Evolutionary conservation across 2,329 filamentous ascomycete genomes (phyloP), one percentile per base, ranked within the genome.

Genomic region (Phialophora macrospora): DNA sequence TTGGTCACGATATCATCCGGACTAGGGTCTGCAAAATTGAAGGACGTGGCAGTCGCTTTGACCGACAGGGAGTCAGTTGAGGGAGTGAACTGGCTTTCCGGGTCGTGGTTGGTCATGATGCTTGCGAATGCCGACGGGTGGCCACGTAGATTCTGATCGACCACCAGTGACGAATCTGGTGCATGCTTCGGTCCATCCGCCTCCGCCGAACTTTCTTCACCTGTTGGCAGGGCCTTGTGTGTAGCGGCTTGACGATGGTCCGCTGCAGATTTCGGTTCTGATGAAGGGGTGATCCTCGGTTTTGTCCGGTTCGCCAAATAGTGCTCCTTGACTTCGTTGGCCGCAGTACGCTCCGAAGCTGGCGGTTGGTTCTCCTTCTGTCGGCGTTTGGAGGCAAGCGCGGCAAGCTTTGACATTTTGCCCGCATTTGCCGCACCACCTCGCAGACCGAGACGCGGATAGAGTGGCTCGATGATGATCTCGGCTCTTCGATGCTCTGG

Each of bases 351-450:
- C 34, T 54, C 49, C n/a, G 65, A 54, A 8, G 41, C 56, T 12
- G 51, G 51, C n/a, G 41, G 55, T 24, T 65, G 88, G 32, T 88
- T 88, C 14, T 88, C 88, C 77, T 93, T 96, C 55, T 72, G 67
- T 57, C 78, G 91, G 93, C 93, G 85, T 61, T 91, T 90, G 38
- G 92, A 92, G 59, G 94, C 93, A 49, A 99, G 81, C 55, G 92
- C 92, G 72, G 96, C 94, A 54, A 99, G 82, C 74, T 99, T 99
- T 4, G 94, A 96, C 77, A 91, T 84, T 74, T 93, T 95, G 2
- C 86, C 84, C 12, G 80, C 79, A 55, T 86, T 84, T n/a, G 77
- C 84, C 8, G 87, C 85, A 38, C 95, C 96, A 32, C 95, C 96
- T 2, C 97, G 78, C 0, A 99, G 82, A 1, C 92, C 90, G 20